Evolutionary conservation across 257 asterid genomes (phyloP).

Genomic region (Apocynum venetum): DNA sequence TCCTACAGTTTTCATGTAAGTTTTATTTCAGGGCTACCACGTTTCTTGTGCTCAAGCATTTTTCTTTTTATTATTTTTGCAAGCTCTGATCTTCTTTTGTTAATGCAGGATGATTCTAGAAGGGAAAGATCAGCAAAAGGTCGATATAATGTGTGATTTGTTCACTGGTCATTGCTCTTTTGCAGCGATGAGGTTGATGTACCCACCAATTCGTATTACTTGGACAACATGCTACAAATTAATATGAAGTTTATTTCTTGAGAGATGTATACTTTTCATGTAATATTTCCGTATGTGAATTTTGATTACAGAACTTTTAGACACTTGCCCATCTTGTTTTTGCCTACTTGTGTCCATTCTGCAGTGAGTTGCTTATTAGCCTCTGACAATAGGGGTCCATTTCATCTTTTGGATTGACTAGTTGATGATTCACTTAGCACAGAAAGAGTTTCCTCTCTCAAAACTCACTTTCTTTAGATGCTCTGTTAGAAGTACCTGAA

Average conservation of each 20-base stretch:
- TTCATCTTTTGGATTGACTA: neutral
- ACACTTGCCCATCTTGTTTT: neutral
- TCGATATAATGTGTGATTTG: slow-evolving; percentile 49
- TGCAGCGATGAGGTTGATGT: neutral
- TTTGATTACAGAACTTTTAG: slow-evolving; percentile 6
- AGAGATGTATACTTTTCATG: slow-evolving; percentile 7
- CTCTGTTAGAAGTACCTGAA: neutral
- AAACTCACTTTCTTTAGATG: neutral
- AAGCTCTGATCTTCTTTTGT: slow-evolving; percentile 4
- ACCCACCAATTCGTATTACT: neutral
- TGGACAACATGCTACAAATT: neutral
- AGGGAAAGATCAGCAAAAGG: slow-evolving; percentile 56
- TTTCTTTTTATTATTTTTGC: neutral
- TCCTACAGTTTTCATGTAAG: slow-evolving; percentile 66
- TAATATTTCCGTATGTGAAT: neutral
- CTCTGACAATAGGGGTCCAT: neutral
- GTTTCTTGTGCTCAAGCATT: neutral
- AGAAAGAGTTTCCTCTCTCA: too few species aligned
- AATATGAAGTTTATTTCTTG: neutral
- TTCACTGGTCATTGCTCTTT: neutral
- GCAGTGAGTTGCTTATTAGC: neutral
- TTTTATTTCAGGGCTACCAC: neutral
- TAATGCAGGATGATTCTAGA: slow-evolving; percentile 71
- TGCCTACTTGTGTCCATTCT: neutral
- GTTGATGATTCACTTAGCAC: neutral